phyloP scores from a whole-genome alignment of 352 stramenopile genomes.

The Phytophthora pistaciae region DNA sequence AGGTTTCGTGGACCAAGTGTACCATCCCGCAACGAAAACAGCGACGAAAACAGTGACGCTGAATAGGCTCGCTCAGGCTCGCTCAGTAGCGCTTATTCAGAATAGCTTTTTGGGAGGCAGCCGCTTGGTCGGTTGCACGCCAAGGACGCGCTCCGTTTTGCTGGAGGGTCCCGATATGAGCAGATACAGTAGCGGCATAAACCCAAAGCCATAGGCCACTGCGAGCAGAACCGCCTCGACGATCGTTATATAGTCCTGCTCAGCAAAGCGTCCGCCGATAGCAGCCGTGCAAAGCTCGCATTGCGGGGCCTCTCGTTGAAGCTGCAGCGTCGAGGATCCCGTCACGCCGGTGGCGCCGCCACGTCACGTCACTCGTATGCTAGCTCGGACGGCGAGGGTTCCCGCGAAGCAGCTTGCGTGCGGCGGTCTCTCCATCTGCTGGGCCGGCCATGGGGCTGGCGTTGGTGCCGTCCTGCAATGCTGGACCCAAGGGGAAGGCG shows the following conservation, averaged over 20 bases:
- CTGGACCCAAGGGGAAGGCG: neutral
- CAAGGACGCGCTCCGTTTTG: neutral
- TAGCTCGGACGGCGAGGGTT: neutral
- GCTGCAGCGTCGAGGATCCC: neutral
- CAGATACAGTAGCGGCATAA: too few species aligned
- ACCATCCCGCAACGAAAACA: neutral
- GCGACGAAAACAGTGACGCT: too few species aligned
- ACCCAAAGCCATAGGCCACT: too few species aligned
- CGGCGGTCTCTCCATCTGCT: conserved; percentile 15
- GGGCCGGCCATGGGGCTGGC: neutral
- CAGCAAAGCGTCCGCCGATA: neutral
- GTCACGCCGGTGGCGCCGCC: neutral
- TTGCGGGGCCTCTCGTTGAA: neutral
- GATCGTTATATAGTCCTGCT: too few species aligned
- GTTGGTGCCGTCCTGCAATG: neutral
- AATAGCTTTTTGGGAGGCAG: neutral
- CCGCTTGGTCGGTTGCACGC: neutral
- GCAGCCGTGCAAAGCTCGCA: neutral
- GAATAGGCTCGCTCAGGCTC: neutral
- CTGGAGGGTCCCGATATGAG: too few species aligned
- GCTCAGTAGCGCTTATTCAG: neutral
- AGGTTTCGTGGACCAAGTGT: neutral
- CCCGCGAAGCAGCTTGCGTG: conserved; percentile 11
- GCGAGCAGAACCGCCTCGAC: too few species aligned
- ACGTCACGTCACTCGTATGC: conserved; percentile 1